Conservation (phyloP, 805 yeast species). For the Yarrowia sp. region DNA sequence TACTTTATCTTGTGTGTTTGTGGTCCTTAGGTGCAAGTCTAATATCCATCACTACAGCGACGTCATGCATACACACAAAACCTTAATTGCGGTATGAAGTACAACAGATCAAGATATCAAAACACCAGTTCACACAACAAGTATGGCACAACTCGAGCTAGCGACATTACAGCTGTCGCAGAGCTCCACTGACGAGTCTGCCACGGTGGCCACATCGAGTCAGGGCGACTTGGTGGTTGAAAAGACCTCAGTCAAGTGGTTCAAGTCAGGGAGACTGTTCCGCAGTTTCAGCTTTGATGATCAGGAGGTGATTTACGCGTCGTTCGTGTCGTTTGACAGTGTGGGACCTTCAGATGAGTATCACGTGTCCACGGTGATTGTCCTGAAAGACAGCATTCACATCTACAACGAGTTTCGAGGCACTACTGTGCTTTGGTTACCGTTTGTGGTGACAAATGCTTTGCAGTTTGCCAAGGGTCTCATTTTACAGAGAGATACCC, state of each 20-base stretch:
- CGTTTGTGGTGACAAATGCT: slow-evolving; percentile 68
- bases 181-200: neutral
- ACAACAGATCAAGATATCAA: neutral
- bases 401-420: slow-evolving; percentile 20
- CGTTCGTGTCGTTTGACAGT: slow-evolving; percentile 61
- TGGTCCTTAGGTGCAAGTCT: neutral
- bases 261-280: slow-evolving; percentile 58
- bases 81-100: neutral
- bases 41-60: slow-evolving; percentile 29
- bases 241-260: slow-evolving; percentile 48
- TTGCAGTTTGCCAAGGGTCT: slow-evolving; percentile 73
- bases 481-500: slow-evolving; percentile 60
- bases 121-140: neutral
- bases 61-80: neutral
- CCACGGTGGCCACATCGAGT: slow-evolving; percentile 8
- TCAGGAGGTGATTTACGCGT: slow-evolving; percentile 61
- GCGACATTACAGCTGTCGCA: slow-evolving; percentile 12
- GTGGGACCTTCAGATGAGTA: slow-evolving; percentile 21
- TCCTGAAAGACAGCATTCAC: slow-evolving; percentile 25
- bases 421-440: slow-evolving; percentile 51
- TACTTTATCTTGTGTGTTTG: neutral
- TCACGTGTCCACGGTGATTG: slow-evolving; percentile 27
- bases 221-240: slow-evolving; percentile 27
- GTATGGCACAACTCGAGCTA: slow-evolving; percentile 5
- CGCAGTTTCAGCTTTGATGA: slow-evolving; percentile 60